These are phyloP conservation scores for Papiliotrema laurentii DNA, from an alignment of 1,284 basidiomycete species.

Conservation along the genomic window DNA sequence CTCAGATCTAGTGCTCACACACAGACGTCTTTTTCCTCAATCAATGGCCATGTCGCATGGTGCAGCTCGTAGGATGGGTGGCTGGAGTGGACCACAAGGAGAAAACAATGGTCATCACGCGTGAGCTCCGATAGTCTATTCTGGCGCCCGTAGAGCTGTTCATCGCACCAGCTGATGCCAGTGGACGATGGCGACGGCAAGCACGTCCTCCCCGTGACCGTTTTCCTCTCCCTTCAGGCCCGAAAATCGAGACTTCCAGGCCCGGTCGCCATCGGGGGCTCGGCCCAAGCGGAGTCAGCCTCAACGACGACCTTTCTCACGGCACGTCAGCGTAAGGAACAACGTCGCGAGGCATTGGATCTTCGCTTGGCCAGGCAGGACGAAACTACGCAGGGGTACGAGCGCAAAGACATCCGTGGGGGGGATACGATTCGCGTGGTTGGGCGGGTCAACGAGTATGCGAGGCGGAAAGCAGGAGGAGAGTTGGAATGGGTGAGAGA, in stretches of 20 bases:
- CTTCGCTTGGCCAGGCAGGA: background rate
- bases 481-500: conserved; percentile 27
- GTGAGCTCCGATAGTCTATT: conserved; percentile 18
- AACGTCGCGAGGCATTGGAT: conserved; percentile 9
- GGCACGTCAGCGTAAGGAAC: conserved; percentile 12
- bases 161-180: conserved; percentile 7
- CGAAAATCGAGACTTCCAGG: too few species aligned
- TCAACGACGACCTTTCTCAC: conserved; percentile 8
- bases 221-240: conserved; percentile 14
- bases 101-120: conserved; percentile 18
- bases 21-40: conserved; percentile 39
- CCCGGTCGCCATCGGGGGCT: too few species aligned
- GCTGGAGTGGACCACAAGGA: conserved; percentile 40
- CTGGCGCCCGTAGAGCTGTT: background rate
- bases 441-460: conserved; percentile 37
- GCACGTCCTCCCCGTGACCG: conserved; percentile 20
- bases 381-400: conserved; percentile 10
- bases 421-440: conserved; percentile 38
- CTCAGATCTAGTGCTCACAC: background rate
- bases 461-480: conserved; percentile 12
- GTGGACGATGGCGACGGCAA: conserved; percentile 42
- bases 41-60: conserved; percentile 31
- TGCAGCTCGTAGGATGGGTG: conserved; percentile 42
- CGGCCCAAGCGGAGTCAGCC: background rate
- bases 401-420: conserved; percentile 30